These are phyloP conservation scores for Phaeomoniella chlamydospora DNA, from an alignment of 2,329 filamentous ascomycete genomes.

Conservation along the genomic window DNA sequence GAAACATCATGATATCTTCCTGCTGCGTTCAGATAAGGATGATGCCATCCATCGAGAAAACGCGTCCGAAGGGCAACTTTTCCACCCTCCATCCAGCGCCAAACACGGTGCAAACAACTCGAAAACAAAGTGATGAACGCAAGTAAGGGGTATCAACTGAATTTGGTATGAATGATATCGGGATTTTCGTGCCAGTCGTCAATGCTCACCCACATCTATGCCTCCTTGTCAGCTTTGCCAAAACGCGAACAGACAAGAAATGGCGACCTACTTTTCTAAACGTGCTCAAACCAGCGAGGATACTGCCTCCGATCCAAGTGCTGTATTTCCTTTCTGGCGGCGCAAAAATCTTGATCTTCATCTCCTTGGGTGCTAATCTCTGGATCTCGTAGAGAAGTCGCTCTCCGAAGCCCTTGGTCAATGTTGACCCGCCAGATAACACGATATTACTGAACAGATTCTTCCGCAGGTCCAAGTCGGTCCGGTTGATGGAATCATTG, in stretches of 20 bases:
- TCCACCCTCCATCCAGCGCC: no score
- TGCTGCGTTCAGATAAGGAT: no score
- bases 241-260: conserved; percentile 3
- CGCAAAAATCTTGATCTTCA: conserved; percentile 98
- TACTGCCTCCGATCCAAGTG: conserved; percentile 97
- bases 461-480: conserved; percentile 90
- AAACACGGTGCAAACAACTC: neutral
- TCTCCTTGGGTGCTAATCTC: conserved; percentile 88
- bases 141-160: conserved; percentile 44
- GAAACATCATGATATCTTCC: no score
- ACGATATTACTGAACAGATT: conserved; percentile 93
- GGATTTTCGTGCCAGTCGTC: conserved; percentile 99
- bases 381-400: conserved; percentile 84
- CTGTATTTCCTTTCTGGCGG: conserved; percentile 96
- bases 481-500: conserved; percentile 86
- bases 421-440: conserved; percentile 83
- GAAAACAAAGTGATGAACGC: no score
- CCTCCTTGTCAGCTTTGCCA: conserved; percentile 2
- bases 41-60: no score
- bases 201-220: conserved; percentile 97
- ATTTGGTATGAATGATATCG: conserved; percentile 96
- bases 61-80: no score
- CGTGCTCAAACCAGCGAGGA: conserved; percentile 88
- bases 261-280: conserved; percentile 71
- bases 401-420: conserved; percentile 95